These are phyloP conservation scores for Oryza officinalis DNA, from an alignment of 176 grass and related monocot genomes.

Conservation along the genomic window DNA sequence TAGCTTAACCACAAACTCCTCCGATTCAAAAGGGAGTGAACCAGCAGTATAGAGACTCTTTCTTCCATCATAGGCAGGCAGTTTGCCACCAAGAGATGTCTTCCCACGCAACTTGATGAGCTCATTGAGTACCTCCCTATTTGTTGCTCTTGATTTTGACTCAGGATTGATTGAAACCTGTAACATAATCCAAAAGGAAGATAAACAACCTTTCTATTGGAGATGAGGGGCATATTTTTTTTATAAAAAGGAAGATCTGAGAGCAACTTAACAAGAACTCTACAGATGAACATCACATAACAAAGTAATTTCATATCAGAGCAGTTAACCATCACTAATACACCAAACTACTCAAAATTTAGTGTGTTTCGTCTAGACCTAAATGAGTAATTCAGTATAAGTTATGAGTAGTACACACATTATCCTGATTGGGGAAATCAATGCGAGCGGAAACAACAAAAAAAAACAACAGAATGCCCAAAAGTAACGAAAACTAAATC, in stretches of 20 bases:
- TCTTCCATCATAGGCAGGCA: constrained; percentile 79
- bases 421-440: neutral
- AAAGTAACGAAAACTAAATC: neutral
- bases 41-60: constrained; percentile 92
- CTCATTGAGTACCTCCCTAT: constrained; percentile 66
- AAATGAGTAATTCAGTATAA: too few species aligned
- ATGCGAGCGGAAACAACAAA: neutral
- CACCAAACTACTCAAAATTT: neutral
- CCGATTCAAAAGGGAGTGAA: constrained; percentile 70
- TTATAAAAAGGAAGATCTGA: neutral
- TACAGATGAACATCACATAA: neutral
- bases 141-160: constrained; percentile 61
- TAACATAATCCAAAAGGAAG: neutral
- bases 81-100: constrained; percentile 52
- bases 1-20: constrained; percentile 65
- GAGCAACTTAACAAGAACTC: neutral
- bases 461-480: neutral
- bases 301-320: neutral
- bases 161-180: constrained; percentile 83
- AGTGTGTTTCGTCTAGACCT: neutral
- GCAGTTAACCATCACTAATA: neutral
- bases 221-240: too few species aligned
- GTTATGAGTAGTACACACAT: neutral
- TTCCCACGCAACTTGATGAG: constrained; percentile 57
- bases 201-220: neutral